Evolutionary conservation across 2,329 filamentous ascomycete species (phyloP).

Genomic region (Zymoseptoria passerinii): DNA sequence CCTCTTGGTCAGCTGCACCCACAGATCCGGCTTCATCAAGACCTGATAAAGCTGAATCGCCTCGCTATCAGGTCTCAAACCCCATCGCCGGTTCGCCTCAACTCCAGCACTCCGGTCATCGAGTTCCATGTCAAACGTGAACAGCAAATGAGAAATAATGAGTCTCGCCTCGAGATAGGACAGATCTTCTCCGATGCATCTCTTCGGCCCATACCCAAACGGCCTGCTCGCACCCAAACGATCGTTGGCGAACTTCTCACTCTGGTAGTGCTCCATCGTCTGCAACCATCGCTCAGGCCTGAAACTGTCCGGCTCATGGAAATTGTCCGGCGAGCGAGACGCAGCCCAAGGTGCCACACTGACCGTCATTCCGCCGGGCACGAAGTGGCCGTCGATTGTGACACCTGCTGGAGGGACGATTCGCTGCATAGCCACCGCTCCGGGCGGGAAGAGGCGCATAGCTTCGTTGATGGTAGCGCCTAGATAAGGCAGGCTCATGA

Average conservation of each 20-base stretch:
- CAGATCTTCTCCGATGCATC: conserved; percentile 22
- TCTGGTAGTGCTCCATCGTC: not conserved
- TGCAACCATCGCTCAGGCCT: conserved; percentile 28
- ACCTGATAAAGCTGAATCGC: conserved; percentile 2
- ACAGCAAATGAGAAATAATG: conserved; percentile 5
- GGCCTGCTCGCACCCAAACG: conserved; percentile 17
- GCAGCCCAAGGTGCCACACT: conserved; percentile 5
- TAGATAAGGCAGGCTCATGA: conserved; percentile 4
- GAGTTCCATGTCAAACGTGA: conserved; percentile 3
- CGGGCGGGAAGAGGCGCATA: conserved; percentile 8
- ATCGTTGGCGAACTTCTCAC: conserved; percentile 13
- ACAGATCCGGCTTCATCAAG: conserved; percentile 4
- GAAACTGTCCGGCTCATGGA: conserved; percentile 20
- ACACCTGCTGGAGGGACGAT: conserved; percentile 1
- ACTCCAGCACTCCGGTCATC: not conserved
- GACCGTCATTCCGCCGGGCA: conserved; percentile 6
- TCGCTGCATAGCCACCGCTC: conserved; percentile 1
- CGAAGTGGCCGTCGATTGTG: conserved; percentile 5
- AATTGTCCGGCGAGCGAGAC: conserved; percentile 11
- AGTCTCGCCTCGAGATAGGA: conserved; percentile 31
- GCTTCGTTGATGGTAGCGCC: conserved; percentile 8
- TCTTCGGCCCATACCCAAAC: conserved; percentile 15
- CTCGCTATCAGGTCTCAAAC: not conserved
- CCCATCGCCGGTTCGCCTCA: not conserved
- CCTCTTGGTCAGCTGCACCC: not conserved